phyloP scores from a whole-genome alignment of 306 rosid species.

The Cicer bijugum region DNA sequence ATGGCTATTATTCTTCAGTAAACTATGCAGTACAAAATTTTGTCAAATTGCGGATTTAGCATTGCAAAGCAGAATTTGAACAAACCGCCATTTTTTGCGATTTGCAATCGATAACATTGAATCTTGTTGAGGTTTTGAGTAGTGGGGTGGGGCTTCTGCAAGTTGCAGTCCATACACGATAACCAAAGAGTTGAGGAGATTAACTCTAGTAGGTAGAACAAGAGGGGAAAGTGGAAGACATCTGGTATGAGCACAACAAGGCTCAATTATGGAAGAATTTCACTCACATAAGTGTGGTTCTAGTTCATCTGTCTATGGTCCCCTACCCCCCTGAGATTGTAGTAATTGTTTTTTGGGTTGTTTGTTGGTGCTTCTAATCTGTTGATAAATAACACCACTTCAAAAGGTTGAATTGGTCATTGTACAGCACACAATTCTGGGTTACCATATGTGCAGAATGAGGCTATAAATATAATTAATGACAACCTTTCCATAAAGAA shows the following conservation, averaged over 20 bases:
- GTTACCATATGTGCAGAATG: slow-evolving; percentile 22
- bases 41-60: too few relatives aligned
- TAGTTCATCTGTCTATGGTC: slow-evolving; percentile 60
- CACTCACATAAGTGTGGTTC: slow-evolving; percentile 48
- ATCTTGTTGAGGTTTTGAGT: slow-evolving; percentile 17
- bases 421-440: slow-evolving; percentile 27
- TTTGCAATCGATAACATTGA: too few relatives aligned
- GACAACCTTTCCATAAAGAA: slow-evolving; percentile 40
- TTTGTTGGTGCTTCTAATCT: slow-evolving; percentile 48
- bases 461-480: slow-evolving; percentile 38
- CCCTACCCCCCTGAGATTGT: slow-evolving; percentile 61
- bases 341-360: slow-evolving; percentile 53
- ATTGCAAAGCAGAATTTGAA: too few relatives aligned
- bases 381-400: slow-evolving; percentile 42
- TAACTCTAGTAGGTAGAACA: slow-evolving; percentile 45
- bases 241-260: slow-evolving; percentile 54
- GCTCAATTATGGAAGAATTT: slow-evolving; percentile 59
- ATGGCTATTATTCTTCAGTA: too few relatives aligned
- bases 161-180: slow-evolving; percentile 45
- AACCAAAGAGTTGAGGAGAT: slow-evolving; percentile 44
- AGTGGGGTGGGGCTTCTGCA: slow-evolving; percentile 45
- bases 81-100: too few relatives aligned
- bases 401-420: slow-evolving; percentile 35
- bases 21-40: too few relatives aligned
- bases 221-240: slow-evolving; percentile 51